Base-by-base conservation (phyloP, 2,329 filamentous ascomycete genomes). In the Epichloe aotearoae region DNA sequence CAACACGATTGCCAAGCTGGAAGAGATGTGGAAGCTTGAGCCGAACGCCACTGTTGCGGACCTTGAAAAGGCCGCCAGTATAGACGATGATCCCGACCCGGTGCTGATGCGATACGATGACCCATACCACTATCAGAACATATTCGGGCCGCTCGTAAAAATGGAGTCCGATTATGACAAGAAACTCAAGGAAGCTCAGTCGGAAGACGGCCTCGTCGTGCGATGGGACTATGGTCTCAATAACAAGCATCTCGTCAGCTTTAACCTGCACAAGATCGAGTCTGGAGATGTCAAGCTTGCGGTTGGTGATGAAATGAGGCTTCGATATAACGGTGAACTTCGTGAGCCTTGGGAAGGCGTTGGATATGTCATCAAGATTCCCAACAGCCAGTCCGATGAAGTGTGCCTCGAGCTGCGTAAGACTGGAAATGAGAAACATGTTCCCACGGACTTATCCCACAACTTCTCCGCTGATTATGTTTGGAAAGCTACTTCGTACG, bases 161-260 rank as follows among this genome's bases (percentile, higher is more conserved):
- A 98, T 98, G 69, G 93, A 98, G 67, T 95, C 93, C 42, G 93
- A 98, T 69, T 98, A 98, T 64, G 93, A 98, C 68, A 91, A 94
- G 68, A 97, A 98, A 70, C 77, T 98, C 60, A 98, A 98, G 71
- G 93, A 98, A 66, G 89, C 91, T 1, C 93, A 98, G 66, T 95
- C 89, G 2, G 93, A 98, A 69, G 93, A 98, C 69, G 87, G 87
- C n/a, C 72, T 98, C 40, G 80, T 90, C 40, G 89, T 98, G 53
- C 85, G 88, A 50, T 98, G 93, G 93, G 88, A 96, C 63, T 83
- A 88, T 59, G 93, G 90, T 57, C 74, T 98, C 45, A 98, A 98
- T 73, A 95, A 95, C 73, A 98, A 97, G 72, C 89, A 97, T 60
- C 76, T 95, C 38, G 91, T 91, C 36, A 95, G 87, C 66, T 98